Percentiles rank a stretch among this genome's conserved stretches.
These are phyloP conservation scores for Phyllosticta capitalensis DNA, from an alignment of 2,329 filamentous ascomycete genomes.

Conservation along the genomic window DNA sequence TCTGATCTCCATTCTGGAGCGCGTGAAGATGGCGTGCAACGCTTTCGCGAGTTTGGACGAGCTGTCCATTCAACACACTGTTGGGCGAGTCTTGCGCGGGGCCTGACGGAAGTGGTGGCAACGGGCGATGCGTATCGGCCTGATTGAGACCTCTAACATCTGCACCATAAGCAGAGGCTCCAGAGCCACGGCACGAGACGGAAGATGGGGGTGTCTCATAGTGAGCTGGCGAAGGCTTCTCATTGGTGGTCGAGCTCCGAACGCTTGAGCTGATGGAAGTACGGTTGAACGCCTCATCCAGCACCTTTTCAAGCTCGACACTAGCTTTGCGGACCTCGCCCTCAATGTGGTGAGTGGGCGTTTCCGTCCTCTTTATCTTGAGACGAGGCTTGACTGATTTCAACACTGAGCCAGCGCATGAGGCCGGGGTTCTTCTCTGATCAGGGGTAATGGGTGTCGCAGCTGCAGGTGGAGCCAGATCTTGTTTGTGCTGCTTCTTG, in stretches of 20 bases:
- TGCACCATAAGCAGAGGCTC: constrained; percentile 12
- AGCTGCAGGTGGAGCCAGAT: constrained; percentile 3
- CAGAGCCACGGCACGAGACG: constrained; percentile 32
- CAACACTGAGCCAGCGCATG: neutral
- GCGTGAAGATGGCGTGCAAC: constrained; percentile 43
- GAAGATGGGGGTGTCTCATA: constrained; percentile 46
- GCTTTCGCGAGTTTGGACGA: constrained; percentile 49
- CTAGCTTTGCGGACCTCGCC: constrained; percentile 80
- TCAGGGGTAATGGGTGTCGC: constrained; percentile 2
- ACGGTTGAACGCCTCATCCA: constrained; percentile 84
- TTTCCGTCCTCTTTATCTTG: constrained; percentile 16
- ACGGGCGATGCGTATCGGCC: constrained; percentile 26
- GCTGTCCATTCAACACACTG: constrained; percentile 44
- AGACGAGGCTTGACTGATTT: constrained; percentile 6
- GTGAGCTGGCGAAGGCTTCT: constrained; percentile 24
- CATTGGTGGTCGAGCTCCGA: constrained; percentile 34
- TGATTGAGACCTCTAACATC: constrained; percentile 1
- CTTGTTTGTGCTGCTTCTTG: constrained; percentile 22
- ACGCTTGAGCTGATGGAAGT: constrained; percentile 46
- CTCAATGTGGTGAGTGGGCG: constrained; percentile 47
- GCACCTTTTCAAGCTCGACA: constrained; percentile 75
- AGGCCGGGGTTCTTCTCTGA: neutral
- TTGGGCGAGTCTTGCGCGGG: constrained; percentile 35
- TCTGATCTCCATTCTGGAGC: constrained; percentile 31
- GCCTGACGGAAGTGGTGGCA: constrained; percentile 33